phyloP scores from a whole-genome alignment of 805 yeast genomes.

The Yarrowia sp. region DNA sequence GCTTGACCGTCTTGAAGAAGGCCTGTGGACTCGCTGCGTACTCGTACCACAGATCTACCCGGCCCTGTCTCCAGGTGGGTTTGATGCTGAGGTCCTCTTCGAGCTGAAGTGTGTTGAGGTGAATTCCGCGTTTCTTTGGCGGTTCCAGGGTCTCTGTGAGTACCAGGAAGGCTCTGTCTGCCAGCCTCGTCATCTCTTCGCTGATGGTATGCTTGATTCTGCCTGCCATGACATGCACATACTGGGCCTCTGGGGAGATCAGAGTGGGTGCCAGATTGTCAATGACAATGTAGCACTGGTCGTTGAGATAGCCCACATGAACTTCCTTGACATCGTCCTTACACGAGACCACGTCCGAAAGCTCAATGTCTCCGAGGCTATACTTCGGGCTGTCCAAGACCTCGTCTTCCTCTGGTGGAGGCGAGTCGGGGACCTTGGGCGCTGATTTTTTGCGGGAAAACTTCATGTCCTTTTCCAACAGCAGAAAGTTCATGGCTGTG shows the following conservation, averaged over 20 bases:
- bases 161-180: not conserved
- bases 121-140: not conserved
- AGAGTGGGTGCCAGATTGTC: not conserved
- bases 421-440: not conserved
- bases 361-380: not conserved
- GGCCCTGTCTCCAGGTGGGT: conserved; percentile 7
- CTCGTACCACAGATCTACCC: not conserved
- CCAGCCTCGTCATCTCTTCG: conserved; percentile 3
- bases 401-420: not conserved
- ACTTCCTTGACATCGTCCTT: not conserved
- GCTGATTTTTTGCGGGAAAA: not conserved
- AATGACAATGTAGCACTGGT: conserved; percentile 7
- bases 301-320: conserved; percentile 5
- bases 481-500: too few relatives aligned
- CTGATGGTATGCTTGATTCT: not conserved
- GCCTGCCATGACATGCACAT: not conserved
- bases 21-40: conserved; percentile 8
- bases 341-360: not conserved
- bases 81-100: conserved; percentile 8
- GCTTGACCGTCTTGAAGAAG: not conserved
- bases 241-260: not conserved
- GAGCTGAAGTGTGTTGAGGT: not conserved
- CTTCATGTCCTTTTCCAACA: too few relatives aligned
- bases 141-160: conserved; percentile 12
- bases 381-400: too few relatives aligned